phyloP scores from a whole-genome alignment of 2,329 filamentous ascomycete species.

The Myotisia sp. region DNA sequence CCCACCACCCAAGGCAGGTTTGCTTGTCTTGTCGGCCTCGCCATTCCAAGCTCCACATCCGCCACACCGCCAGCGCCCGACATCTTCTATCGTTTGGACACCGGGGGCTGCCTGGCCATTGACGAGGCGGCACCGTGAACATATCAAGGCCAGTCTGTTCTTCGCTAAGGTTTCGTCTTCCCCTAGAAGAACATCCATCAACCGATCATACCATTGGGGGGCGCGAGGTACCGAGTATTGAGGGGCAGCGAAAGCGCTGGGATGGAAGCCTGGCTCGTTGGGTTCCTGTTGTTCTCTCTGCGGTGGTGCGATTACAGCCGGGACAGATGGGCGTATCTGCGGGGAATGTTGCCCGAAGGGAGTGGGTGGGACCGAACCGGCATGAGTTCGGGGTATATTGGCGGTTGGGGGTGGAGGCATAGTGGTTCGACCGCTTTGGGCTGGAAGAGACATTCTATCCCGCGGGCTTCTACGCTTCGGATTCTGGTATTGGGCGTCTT shows the following conservation, averaged over 20 bases:
- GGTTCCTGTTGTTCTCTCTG: slow-evolving; percentile 4
- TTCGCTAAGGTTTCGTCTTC: slow-evolving; percentile 88
- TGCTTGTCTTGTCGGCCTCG: slow-evolving; percentile 49
- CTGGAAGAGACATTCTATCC: slow-evolving; percentile 14
- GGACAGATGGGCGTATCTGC: slow-evolving; percentile 4
- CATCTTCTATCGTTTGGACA: slow-evolving; percentile 56
- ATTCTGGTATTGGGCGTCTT: slow-evolving; percentile 16
- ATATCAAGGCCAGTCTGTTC: slow-evolving; percentile 82
- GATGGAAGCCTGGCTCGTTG: slow-evolving; percentile 34
- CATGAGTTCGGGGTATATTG: slow-evolving; percentile 38
- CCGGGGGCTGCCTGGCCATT: slow-evolving; percentile 94
- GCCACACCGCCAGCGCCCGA: slow-evolving; percentile 80
- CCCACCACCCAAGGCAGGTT: background rate
- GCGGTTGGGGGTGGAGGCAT: slow-evolving; percentile 49
- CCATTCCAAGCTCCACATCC: slow-evolving; percentile 74
- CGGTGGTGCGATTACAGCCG: slow-evolving; percentile 8
- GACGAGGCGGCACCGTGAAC: slow-evolving; percentile 65
- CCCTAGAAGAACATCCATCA: slow-evolving; percentile 80
- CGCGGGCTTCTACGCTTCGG: slow-evolving; percentile 12
- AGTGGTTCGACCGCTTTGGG: slow-evolving; percentile 34
- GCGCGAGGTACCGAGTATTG: slow-evolving; percentile 21
- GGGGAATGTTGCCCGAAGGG: slow-evolving; percentile 14
- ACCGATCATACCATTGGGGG: slow-evolving; percentile 82
- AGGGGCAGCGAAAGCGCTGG: slow-evolving; percentile 31
- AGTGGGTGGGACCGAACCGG: slow-evolving; percentile 15